phyloP scores from a whole-genome alignment of 2,329 filamentous ascomycete species.

The Curvularia lunata region DNA sequence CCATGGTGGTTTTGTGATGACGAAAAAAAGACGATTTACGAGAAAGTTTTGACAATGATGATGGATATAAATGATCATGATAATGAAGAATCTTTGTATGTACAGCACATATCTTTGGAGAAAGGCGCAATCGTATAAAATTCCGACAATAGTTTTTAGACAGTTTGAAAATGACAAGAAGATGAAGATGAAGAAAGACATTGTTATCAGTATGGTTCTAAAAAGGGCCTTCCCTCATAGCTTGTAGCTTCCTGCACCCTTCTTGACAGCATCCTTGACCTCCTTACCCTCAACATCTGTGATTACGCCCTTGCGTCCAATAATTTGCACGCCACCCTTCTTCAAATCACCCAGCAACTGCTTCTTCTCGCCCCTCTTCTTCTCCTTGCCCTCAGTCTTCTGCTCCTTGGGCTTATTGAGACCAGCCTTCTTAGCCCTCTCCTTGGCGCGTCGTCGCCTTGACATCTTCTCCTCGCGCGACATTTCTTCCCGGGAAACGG shows the following conservation, averaged over 20 bases:
- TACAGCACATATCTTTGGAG: background rate
- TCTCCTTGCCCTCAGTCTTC: conserved; percentile 53
- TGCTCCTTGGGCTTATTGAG: conserved; percentile 53
- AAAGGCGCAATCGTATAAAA: background rate
- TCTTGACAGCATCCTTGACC: conserved; percentile 52
- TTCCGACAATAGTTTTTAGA: background rate
- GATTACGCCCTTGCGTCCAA: conserved; percentile 86
- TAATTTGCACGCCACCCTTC: conserved; percentile 88
- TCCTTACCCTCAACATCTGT: conserved; percentile 84
- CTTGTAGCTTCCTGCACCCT: conserved; percentile 45
- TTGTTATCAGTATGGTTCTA: background rate
- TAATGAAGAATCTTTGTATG: background rate
- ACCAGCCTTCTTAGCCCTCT: conserved; percentile 75
- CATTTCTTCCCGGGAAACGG: conserved; percentile 84
- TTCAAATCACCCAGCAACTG: conserved; percentile 71
- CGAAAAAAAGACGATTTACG: background rate
- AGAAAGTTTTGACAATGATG: background rate
- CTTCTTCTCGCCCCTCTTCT: conserved; percentile 65
- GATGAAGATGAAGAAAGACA: background rate
- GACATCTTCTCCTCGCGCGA: conserved; percentile 82
- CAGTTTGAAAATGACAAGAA: background rate
- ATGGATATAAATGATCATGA: background rate
- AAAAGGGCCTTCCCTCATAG: conserved; percentile 32
- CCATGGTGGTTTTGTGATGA: conserved; percentile 49
- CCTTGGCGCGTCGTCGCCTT: conserved; percentile 80